These are phyloP conservation scores for Candida palmyrensis DNA, from an alignment of 805 yeast species.

Conservation along the genomic window DNA sequence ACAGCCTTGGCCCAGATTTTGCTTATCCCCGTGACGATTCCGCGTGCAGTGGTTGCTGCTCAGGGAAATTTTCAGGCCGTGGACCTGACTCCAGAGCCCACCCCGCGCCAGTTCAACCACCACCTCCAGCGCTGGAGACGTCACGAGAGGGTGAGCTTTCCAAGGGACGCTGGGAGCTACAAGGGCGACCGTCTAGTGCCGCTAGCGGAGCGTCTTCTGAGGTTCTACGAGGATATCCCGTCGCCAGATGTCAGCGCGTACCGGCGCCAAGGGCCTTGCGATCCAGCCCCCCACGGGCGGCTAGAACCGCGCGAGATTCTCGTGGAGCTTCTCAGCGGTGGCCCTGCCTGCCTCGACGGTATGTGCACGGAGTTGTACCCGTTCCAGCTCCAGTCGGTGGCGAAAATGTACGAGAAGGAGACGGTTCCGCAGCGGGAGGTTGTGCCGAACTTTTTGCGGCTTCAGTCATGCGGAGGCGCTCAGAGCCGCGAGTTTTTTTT, in stretches of 20 bases:
- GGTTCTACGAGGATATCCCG: constrained; percentile 29
- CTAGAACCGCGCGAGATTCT: no score
- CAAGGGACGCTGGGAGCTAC: no score
- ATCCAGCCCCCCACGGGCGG: constrained; percentile 1
- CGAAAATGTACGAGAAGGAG: constrained; percentile 56
- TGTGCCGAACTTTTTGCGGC: constrained; percentile 30
- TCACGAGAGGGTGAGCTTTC: constrained; percentile 6
- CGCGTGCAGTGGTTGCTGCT: no score
- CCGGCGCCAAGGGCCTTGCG: constrained; percentile 9
- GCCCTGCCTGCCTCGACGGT: constrained; percentile 32
- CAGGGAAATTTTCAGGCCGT: no score
- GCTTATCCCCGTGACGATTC: constrained; percentile 5
- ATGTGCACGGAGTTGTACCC: constrained; percentile 47
- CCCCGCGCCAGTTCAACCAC: constrained; percentile 13
- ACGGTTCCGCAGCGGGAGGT: constrained; percentile 20
- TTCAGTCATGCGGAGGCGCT: constrained; percentile 13
- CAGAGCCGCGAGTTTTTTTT: constrained; percentile 21
- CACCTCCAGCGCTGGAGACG: constrained; percentile 30
- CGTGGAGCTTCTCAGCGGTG: not conserved
- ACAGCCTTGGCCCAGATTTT: constrained; percentile 7
- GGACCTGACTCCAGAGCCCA: no score
- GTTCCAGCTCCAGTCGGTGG: constrained; percentile 57
- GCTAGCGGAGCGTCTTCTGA: constrained; percentile 17
- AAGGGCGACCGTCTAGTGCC: constrained; percentile 8
- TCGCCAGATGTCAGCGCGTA: constrained; percentile 22